Conservation (phyloP, 2,329 filamentous ascomycete genomes). For the Paraphaeosphaeria sporulosa region DNA sequence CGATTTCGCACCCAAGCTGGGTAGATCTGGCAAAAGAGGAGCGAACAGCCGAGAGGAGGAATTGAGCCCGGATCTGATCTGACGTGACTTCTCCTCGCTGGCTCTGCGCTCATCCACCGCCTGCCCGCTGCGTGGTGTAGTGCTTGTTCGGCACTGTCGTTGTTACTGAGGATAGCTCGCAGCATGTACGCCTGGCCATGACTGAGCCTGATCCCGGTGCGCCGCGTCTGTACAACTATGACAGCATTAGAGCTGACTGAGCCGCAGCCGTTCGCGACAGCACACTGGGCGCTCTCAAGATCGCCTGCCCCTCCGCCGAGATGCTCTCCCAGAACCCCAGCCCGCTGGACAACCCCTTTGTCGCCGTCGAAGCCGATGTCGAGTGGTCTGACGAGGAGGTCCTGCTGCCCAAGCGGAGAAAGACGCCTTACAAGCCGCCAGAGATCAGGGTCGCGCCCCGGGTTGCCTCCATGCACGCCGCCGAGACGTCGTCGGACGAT, state of each 20-base stretch:
- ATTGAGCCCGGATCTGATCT: neutral
- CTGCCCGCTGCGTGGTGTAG: neutral
- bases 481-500: conserved; percentile 35
- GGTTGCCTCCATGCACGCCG: conserved; percentile 12
- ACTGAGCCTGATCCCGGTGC: conserved; percentile 23
- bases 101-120: neutral
- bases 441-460: conserved; percentile 31
- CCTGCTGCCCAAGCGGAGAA: conserved; percentile 42
- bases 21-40: neutral
- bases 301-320: conserved; percentile 48
- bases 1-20: neutral
- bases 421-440: conserved; percentile 40
- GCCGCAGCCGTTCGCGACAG: conserved; percentile 45
- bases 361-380: conserved; percentile 32
- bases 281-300: conserved; percentile 45
- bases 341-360: conserved; percentile 37
- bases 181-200: conserved; percentile 25
- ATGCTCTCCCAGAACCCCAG: conserved; percentile 25
- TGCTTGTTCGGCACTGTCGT: neutral
- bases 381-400: conserved; percentile 50
- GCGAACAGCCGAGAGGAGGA: neutral
- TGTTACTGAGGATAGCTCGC: no score
- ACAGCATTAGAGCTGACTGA: conserved; percentile 22
- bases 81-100: neutral
- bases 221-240: conserved; percentile 3